Base-by-base conservation (phyloP, 2,329 filamentous ascomycete genomes). In the Calonectria pseudoreteaudii region DNA sequence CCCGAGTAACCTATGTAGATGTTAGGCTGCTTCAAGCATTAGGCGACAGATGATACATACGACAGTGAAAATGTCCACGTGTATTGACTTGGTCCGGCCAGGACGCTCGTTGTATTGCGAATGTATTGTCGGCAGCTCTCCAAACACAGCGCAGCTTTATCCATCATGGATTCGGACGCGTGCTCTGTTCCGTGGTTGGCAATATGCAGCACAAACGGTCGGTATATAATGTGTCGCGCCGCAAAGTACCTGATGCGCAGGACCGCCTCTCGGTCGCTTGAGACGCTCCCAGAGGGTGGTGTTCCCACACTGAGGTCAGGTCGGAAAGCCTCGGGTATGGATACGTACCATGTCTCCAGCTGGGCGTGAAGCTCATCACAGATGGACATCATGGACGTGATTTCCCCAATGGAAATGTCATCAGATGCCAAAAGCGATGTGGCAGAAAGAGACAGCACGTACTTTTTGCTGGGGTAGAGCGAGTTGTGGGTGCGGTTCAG, bases 31-130 rank as follows among this genome's bases (percentile, higher is more conserved):
- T 36, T 14, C 47, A 23, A 50, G 26, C 20, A 44, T 18, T 8
- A 20, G 30, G 9, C 2, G 23, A 23, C 28, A 6, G 6, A 30
- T 47, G 6, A 30, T 47, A 71, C 80, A 62, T 78, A 83, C 82
- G 81, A 83, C 28, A 83, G 68, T 0, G 82, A 80, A 62, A 83
- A 82, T 5, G 82, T 84, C 82, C 82, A 84, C 1, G 82, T 83
- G 50, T 84, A 83, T 31, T 80, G 81, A 47, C 80, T 82, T 9
- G 81, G 82, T 68, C 78, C 74, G 41, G 74, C 70, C 49, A 84
- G 65, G 2, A 83, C 78, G 30, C 78, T 50, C 4, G 78, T 79
- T 4, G 80, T 79, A 64, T 80, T 80, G 49, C 80, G 76, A 16
- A 83, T 70, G 65, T 83, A 84, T 13, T 72, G 70, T 41, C 81